These are phyloP conservation scores for Entonaema liquescens DNA, from an alignment of 495 filamentous ascomycete species.

Conservation along the genomic window DNA sequence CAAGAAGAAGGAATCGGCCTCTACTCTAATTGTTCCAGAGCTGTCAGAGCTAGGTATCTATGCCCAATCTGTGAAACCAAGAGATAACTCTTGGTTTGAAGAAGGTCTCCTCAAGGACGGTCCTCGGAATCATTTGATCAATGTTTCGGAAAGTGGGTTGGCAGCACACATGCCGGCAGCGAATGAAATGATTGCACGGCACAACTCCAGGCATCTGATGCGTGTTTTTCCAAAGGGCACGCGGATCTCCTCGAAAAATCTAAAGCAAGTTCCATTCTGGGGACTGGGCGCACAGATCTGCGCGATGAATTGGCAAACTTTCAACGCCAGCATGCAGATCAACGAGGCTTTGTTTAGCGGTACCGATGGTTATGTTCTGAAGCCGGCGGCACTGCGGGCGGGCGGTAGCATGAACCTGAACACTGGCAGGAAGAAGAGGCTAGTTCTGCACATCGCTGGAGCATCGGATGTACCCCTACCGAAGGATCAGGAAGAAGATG, in stretches of 20 bases:
- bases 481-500: slow-evolving; percentile 44
- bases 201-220: slow-evolving; percentile 64
- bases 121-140: slow-evolving; percentile 66
- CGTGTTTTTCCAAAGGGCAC: slow-evolving; percentile 66
- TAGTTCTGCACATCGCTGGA: slow-evolving; percentile 58
- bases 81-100: slow-evolving; percentile 61
- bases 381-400: slow-evolving; percentile 57
- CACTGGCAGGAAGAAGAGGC: slow-evolving; percentile 44
- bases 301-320: slow-evolving; percentile 68
- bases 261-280: slow-evolving; percentile 62
- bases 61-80: slow-evolving; percentile 64
- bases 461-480: slow-evolving; percentile 60
- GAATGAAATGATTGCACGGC: slow-evolving; percentile 52
- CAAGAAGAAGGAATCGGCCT: slow-evolving; percentile 49
- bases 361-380: slow-evolving; percentile 63
- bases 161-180: slow-evolving; percentile 47
- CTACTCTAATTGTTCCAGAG: slow-evolving; percentile 59
- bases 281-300: slow-evolving; percentile 63
- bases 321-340: slow-evolving; percentile 61
- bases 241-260: slow-evolving; percentile 63
- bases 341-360: slow-evolving; percentile 65
- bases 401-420: slow-evolving; percentile 55
- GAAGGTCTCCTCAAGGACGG: slow-evolving; percentile 50
- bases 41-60: slow-evolving; percentile 64
- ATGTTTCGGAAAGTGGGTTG: slow-evolving; percentile 62